Percentiles rank a stretch among this genome's conserved stretches.
Conservation (phyloP, 2,329 filamentous ascomycete genomes). For the Lasiodiplodia sp. region DNA sequence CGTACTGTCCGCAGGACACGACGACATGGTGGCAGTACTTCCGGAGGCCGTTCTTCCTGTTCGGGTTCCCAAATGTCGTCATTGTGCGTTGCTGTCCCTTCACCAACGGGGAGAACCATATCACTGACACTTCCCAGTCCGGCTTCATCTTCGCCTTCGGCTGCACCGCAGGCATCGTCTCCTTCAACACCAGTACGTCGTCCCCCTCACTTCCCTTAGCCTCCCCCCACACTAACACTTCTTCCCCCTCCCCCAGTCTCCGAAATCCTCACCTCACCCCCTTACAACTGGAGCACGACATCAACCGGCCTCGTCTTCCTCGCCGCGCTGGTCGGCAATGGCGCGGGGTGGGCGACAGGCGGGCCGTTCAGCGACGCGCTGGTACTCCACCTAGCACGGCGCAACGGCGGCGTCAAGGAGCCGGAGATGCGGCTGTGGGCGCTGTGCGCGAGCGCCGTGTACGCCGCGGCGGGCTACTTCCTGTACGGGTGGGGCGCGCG, state of each 20-base stretch:
- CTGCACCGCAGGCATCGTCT: conserved; percentile 52
- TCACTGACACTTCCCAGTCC: conserved; percentile 24
- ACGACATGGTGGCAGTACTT: conserved; percentile 52
- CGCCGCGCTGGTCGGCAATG: conserved; percentile 35
- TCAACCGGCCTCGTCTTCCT: conserved; percentile 39
- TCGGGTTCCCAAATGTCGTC: conserved; percentile 51
- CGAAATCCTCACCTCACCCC: conserved; percentile 45
- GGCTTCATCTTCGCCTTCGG: conserved; percentile 52
- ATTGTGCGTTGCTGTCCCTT: conserved; percentile 33
- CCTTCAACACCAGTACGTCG: conserved; percentile 47
- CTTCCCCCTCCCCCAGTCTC: conserved; percentile 38
- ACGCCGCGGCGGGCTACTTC: conserved; percentile 47
- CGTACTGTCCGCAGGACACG: conserved; percentile 43
- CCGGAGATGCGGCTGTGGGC: conserved; percentile 56
- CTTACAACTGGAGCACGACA: conserved; percentile 46
- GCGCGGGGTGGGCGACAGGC: conserved; percentile 31
- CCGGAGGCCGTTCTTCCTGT: conserved; percentile 49
- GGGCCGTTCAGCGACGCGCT: conserved; percentile 34
- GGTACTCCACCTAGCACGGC: conserved; percentile 42
- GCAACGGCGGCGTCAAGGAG: conserved; percentile 46
- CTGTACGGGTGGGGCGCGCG: conserved; percentile 51
- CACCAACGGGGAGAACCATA: not conserved
- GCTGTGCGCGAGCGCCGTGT: conserved; percentile 42
- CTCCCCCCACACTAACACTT: conserved; percentile 46
- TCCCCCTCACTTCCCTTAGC: not conserved